Evolutionary conservation across 2,329 filamentous ascomycete genomes (phyloP).

Genomic region (Cytospora leucostoma): DNA sequence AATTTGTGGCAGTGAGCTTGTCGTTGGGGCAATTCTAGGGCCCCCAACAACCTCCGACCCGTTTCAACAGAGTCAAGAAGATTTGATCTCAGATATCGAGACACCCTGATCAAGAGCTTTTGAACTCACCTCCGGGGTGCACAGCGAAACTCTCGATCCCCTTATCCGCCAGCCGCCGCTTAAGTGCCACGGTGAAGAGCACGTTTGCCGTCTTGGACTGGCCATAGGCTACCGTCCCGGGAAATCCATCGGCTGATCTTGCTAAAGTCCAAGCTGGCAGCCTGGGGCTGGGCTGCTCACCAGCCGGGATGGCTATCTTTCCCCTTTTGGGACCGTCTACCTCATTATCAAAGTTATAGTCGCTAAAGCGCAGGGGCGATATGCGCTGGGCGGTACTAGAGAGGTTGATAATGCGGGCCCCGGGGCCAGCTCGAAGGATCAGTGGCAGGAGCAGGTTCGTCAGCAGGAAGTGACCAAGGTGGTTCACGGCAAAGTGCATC

Average conservation of each 20-base stretch:
- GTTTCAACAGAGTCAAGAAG: conserved; percentile 10
- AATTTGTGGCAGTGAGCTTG: neutral
- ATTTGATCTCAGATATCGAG: conserved; percentile 14
- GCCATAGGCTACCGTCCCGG: conserved; percentile 40
- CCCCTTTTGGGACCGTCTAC: neutral
- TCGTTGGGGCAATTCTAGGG: conserved; percentile 7
- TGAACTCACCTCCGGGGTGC: conserved; percentile 31
- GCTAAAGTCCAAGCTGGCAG: conserved; percentile 10
- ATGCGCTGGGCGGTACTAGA: conserved; percentile 29
- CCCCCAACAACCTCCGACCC: conserved; percentile 3
- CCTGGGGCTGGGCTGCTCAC: conserved; percentile 16
- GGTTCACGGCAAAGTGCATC: conserved; percentile 38
- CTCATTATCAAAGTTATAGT: conserved; percentile 37
- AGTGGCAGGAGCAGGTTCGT: conserved; percentile 42
- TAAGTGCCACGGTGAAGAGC: conserved; percentile 36
- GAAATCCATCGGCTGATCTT: conserved; percentile 8
- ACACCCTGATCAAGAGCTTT: neutral
- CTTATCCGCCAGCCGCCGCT: conserved; percentile 7
- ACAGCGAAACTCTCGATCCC: conserved; percentile 28
- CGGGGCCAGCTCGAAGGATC: conserved; percentile 28
- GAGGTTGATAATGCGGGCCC: conserved; percentile 29
- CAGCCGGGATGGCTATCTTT: conserved; percentile 2
- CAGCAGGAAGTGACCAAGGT: conserved; percentile 39
- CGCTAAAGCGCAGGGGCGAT: conserved; percentile 37
- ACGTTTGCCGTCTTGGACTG: conserved; percentile 52